These are phyloP conservation scores for Metschnikowia gruessii DNA, from an alignment of 805 yeast genomes.

Conservation along the genomic window DNA sequence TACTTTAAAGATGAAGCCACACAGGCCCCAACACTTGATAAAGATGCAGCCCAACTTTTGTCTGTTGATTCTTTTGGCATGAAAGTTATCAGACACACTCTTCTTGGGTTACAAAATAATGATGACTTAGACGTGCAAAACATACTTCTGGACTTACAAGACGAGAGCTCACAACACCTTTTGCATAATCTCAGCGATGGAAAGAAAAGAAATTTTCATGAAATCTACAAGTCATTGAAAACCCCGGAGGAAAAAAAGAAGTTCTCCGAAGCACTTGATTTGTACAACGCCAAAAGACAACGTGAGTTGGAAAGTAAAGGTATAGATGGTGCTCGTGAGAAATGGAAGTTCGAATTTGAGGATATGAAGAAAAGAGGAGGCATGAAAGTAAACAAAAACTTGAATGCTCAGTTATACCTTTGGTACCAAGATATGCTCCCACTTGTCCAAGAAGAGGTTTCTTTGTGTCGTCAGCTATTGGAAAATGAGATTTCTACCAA, in stretches of 20 bases:
- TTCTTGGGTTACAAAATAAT: slow-evolving; percentile 41
- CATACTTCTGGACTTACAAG: slow-evolving; percentile 29
- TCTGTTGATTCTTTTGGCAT: slow-evolving; percentile 78
- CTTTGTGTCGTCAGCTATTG: slow-evolving; percentile 48
- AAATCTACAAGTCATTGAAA: slow-evolving; percentile 52
- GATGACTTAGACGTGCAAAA: slow-evolving; percentile 23
- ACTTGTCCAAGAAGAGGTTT: slow-evolving; percentile 62
- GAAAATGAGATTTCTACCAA: slow-evolving; percentile 22
- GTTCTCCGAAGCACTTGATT: slow-evolving; percentile 67
- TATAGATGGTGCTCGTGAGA: slow-evolving; percentile 78
- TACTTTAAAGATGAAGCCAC: slow-evolving; percentile 33
- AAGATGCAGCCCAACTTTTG: slow-evolving; percentile 51
- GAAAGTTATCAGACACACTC: slow-evolving; percentile 72
- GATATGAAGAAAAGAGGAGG: slow-evolving; percentile 59
- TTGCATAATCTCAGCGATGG: slow-evolving; percentile 32
- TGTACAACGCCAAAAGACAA: slow-evolving; percentile 74
- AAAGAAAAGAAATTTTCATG: slow-evolving; percentile 60
- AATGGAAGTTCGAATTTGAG: slow-evolving; percentile 85
- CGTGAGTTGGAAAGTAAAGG: slow-evolving; percentile 72
- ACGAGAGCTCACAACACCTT: slow-evolving; percentile 26
- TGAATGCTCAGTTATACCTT: slow-evolving; percentile 74
- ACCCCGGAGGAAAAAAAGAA: slow-evolving; percentile 40
- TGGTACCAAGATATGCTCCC: slow-evolving; percentile 83
- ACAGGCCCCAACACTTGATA: slow-evolving; percentile 45
- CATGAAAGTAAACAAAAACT: slow-evolving; percentile 49